Conservation (phyloP, 306 rosid species). For the Vicia villosa region DNA sequence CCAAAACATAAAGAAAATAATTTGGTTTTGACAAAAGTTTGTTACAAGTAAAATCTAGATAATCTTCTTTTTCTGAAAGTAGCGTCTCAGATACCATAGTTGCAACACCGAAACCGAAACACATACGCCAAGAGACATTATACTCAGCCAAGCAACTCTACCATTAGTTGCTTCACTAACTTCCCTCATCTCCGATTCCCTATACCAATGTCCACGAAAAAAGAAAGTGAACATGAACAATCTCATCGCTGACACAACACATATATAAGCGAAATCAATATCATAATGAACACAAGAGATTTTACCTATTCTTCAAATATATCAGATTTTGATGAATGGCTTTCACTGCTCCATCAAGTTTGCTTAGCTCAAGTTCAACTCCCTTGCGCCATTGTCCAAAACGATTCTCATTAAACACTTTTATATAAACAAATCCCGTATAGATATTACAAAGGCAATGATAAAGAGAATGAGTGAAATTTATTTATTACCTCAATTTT, state of each 20-base stretch:
- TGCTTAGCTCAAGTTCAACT: constrained; percentile 63
- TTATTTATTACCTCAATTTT: constrained; percentile 49
- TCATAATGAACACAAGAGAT: not conserved
- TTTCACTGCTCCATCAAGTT: constrained; percentile 60
- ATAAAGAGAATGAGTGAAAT: not conserved
- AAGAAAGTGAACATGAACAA: constrained; percentile 21
- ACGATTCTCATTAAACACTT: not conserved
- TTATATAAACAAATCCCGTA: not conserved
- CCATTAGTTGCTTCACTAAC: constrained; percentile 60
- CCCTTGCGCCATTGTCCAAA: constrained; percentile 45
- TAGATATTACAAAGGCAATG: not conserved
- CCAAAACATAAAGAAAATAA: constrained; percentile 21
- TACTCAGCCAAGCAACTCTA: constrained; percentile 60
- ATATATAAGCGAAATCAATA: not conserved
- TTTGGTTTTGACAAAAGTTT: constrained; percentile 21
- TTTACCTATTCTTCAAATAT: constrained; percentile 52
- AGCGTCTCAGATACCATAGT: constrained; percentile 47
- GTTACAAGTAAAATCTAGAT: constrained; percentile 44
- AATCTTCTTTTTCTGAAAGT: constrained; percentile 67
- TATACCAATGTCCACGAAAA: constrained; percentile 40
- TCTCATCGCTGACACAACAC: not conserved
- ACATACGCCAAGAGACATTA: constrained; percentile 56
- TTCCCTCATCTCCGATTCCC: constrained; percentile 70
- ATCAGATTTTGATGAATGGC: constrained; percentile 55
- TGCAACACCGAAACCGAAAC: constrained; percentile 45